A percentile compares a stretch with the other conserved stretches of the same genome.
phyloP scores from a whole-genome alignment of 2,329 filamentous ascomycete genomes.

The Pseudocercospora eumusae region DNA sequence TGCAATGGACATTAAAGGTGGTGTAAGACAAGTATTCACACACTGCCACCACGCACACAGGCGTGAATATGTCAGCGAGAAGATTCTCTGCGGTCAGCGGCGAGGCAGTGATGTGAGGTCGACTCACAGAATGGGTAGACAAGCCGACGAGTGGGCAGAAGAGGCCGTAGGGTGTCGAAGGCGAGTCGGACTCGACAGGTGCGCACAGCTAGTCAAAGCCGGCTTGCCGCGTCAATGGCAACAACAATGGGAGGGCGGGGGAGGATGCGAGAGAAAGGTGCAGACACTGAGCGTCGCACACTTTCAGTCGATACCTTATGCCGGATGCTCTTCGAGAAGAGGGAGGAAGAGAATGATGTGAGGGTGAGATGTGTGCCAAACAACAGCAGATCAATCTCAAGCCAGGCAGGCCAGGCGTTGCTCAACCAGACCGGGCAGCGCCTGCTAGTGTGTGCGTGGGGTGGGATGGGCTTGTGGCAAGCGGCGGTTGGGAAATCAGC shows the following conservation, averaged over 20 bases:
- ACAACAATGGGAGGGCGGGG: neutral
- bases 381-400: neutral
- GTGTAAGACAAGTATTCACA: constrained; percentile 29
- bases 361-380: neutral
- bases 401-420: neutral
- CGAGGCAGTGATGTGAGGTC: neutral
- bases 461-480: constrained; percentile 7
- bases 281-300: constrained; percentile 11
- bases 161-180: constrained; percentile 22
- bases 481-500: constrained; percentile 6
- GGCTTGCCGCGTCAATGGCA: constrained; percentile 18
- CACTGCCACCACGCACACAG: constrained; percentile 13
- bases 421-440: constrained; percentile 9
- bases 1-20: constrained; percentile 48
- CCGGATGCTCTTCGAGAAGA: neutral
- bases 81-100: constrained; percentile 12
- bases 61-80: constrained; percentile 21
- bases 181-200: constrained; percentile 29
- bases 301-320: constrained; percentile 7
- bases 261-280: constrained; percentile 11
- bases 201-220: constrained; percentile 45
- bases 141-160: constrained; percentile 25
- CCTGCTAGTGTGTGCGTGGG: constrained; percentile 1
- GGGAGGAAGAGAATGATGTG: neutral
- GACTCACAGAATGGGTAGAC: constrained; percentile 39